These are phyloP conservation scores for Dactylellina drechsleri DNA, from an alignment of 2,329 filamentous ascomycete species.

Conservation along the genomic window DNA sequence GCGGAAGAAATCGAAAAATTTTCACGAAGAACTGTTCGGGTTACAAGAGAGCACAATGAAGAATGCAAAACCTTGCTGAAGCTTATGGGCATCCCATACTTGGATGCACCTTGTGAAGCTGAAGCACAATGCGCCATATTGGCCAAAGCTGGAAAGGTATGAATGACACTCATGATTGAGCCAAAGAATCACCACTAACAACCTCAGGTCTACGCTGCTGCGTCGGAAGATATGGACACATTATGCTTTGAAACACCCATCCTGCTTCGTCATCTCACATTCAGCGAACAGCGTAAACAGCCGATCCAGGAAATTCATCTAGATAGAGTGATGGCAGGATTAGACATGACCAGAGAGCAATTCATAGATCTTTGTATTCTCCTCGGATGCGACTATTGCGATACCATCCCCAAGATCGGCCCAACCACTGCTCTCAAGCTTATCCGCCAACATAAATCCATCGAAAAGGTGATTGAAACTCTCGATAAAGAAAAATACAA, in stretches of 20 bases:
- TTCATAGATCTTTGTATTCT: conserved; percentile 98
- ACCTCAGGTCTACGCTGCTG: conserved; percentile 81
- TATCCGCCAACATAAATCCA: conserved; percentile 87
- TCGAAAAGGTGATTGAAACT: conserved; percentile 86
- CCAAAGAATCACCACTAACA: neutral
- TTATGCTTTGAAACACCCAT: conserved; percentile 94
- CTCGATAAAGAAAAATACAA: conserved; percentile 84
- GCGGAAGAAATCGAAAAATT: conserved; percentile 99
- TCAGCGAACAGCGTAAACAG: conserved; percentile 96
- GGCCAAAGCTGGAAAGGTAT: conserved; percentile 80
- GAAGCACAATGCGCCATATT: conserved; percentile 95
- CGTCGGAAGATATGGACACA: conserved; percentile 99
- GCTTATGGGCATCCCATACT: conserved; percentile 95
- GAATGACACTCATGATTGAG: neutral
- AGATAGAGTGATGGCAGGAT: conserved; percentile 83
- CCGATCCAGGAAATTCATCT: conserved; percentile 95
- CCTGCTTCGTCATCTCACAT: conserved; percentile 89
- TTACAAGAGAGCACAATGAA: conserved; percentile 95
- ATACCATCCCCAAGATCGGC: conserved; percentile 93
- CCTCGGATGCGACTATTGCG: conserved; percentile 96
- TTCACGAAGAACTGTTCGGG: conserved; percentile 87
- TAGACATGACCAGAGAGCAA: conserved; percentile 87
- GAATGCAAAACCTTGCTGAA: conserved; percentile 91
- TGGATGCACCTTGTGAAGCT: conserved; percentile 94
- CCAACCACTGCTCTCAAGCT: conserved; percentile 91